Base-by-base conservation (phyloP, 2,329 filamentous ascomycete species). In the Aspergillus bombycis region DNA sequence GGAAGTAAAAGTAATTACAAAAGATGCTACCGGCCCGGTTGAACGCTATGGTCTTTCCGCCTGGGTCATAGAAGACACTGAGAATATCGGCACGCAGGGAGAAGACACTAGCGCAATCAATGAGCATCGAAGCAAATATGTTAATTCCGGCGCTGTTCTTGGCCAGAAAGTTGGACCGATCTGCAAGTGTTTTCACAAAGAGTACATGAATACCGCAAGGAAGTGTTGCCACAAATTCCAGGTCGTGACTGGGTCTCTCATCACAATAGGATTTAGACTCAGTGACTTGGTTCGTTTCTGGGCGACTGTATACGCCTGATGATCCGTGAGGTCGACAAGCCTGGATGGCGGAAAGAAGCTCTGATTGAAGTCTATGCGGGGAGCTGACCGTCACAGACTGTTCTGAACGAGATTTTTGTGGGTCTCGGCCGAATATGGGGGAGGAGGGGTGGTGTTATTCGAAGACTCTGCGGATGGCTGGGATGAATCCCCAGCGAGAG, bases 221-320 rank as follows among this genome's bases (percentile, higher is more conserved):
- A 4, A 91, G 86, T 53, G 91, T 88, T 5, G 89, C 90, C 14
- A 88, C 84, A 71, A 90, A 89, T 19, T 82, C 82, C 12, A 97
- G 87, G 76, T 96, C 89, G 62, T 93, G 88, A 1, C 87, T 88
- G 2, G 91, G 88, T 28, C 83, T 89, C 68, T 88, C 85, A 79
- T 97, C 94, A 76, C 94, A 97, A 79, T 97, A 97, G 0, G 91
- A 91, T 45, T 89, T 87, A 69, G 92, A 91, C 76, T 97, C 93
- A 73, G 91, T 91, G 68, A 97, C 89, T 57, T 89, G 81, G 65
- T 88, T 89, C 41, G 91, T 89, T 59, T 87, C 81, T 0, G 92
- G 92, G 26, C 88, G 86, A 4, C 87, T 88, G 78, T 92, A 94
- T n/a, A 97, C 79, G 12, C 83, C 81, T 19, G 87, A 85, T 1